Conservation (phyloP, 1,284 basidiomycete species). For the Leccinum fallax region DNA sequence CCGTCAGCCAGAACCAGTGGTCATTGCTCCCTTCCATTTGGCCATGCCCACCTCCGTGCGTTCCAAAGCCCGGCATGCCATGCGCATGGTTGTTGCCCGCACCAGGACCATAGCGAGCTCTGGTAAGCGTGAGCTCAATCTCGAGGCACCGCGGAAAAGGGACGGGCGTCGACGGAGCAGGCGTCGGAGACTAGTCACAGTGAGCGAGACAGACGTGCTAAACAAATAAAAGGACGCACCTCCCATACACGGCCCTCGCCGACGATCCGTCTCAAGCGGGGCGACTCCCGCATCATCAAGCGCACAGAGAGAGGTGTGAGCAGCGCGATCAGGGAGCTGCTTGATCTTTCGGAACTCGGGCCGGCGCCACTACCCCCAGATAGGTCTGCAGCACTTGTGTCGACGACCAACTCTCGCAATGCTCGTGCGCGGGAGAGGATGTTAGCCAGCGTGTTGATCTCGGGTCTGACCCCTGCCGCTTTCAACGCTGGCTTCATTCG, state of each 20-base stretch:
- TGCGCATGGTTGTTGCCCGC: conserved; percentile 17
- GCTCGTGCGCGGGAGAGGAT: conserved; percentile 20
- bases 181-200: conserved; percentile 18
- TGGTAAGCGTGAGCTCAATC: conserved; percentile 22
- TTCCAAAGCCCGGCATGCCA: conserved; percentile 19
- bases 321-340: conserved; percentile 4
- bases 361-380: background rate
- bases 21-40: conserved; percentile 24
- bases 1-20: conserved; percentile 31
- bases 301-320: conserved; percentile 21
- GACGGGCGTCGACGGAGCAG: conserved; percentile 9
- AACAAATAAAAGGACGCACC: conserved; percentile 38
- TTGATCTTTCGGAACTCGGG: background rate
- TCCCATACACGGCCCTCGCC: conserved; percentile 60
- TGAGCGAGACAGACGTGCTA: background rate
- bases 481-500: background rate
- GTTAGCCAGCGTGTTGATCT: conserved; percentile 13
- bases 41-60: conserved; percentile 17
- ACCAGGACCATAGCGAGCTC: conserved; percentile 16
- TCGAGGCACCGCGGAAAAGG: conserved; percentile 6
- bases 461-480: conserved; percentile 9
- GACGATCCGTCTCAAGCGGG: conserved; percentile 43
- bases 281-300: conserved; percentile 29
- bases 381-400: conserved; percentile 8
- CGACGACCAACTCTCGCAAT: conserved; percentile 23